Evolutionary conservation across 306 rosid species (phyloP), one percentile per base, ranked within the genome.

Genomic region (Argentina anserina): DNA sequence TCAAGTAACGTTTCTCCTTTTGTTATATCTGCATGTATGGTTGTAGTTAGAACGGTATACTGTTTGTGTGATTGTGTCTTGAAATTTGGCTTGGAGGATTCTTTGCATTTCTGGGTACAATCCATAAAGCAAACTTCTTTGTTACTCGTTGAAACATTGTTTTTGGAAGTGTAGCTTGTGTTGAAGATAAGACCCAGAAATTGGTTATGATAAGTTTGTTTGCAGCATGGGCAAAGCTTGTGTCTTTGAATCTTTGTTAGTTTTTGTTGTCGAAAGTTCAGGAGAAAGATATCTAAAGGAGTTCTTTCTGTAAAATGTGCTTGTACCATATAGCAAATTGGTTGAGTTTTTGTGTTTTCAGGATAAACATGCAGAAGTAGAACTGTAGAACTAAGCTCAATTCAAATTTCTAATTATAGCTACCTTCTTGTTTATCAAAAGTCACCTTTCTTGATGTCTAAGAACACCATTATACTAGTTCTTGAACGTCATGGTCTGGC

Each of bases 1-100:
- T 56, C 76, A 37, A 53, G 75, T 69, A 79, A 71, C 18, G 25
- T 62, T 15, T 68, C 79, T 61, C 56, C 43, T 26, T 65, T 31
- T 52, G 58, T n/a, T 29, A 23, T 37, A 37, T 50, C 9, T 33
- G 42, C 3, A 5, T 18, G 17, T 29, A 10, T 60, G 25, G n/a
- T 5, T 6, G 33, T 31, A 25, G 65, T 67, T 69, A 5, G 23
- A 33, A 0, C 36, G 18, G 56, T 40, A 25, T 28, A 10, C 20
- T 71, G 45, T 37, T 52, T 28, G 2, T 50, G n/a, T n/a, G n/a
- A n/a, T n/a, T n/a, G n/a, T n/a, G 59, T n/a, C 62, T 34, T 33
- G 29, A 21, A 46, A 33, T 69, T 49, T 69, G 31, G 21, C 25
- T 33, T 49, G 10, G 5, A 67, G 7, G 26, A 21, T 11, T 39